A percentile compares a stretch with the other conserved stretches of the same genome.
Evolutionary conservation across 495 filamentous ascomycete species (phyloP).

Genomic region (Neurospora sp.): DNA sequence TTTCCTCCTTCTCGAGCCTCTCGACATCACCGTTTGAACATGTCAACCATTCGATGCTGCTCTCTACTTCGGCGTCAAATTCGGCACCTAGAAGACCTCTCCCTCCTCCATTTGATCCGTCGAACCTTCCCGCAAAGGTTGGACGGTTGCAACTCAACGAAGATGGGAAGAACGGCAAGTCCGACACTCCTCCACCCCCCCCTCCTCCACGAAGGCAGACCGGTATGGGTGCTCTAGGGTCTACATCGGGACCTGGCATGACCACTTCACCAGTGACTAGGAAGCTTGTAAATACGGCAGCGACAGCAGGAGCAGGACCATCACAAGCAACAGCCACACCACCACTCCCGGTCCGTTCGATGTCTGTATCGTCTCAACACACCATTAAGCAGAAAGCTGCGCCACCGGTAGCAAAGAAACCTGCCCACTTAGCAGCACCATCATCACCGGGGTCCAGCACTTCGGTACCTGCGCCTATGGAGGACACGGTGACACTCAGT

Average conservation of each 20-base stretch:
- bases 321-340: constrained; percentile 5
- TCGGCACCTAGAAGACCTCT: constrained; percentile 34
- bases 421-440: constrained; percentile 35
- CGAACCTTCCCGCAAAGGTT: constrained; percentile 29
- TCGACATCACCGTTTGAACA: constrained; percentile 39
- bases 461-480: constrained; percentile 2
- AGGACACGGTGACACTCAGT: neutral
- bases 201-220: constrained; percentile 39
- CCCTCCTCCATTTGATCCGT: constrained; percentile 45
- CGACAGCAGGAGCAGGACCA: neutral
- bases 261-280: constrained; percentile 5
- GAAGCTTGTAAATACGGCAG: constrained; percentile 12
- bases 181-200: constrained; percentile 31
- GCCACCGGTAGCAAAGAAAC: constrained; percentile 46
- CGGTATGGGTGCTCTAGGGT: constrained; percentile 3
- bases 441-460: constrained; percentile 25
- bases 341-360: constrained; percentile 19
- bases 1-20: constrained; percentile 34
- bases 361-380: constrained; percentile 20
- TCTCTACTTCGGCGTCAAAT: constrained; percentile 32
- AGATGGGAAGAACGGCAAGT: constrained; percentile 17
- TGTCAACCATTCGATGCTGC: constrained; percentile 34
- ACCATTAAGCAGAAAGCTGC: constrained; percentile 31
- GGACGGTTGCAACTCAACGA: constrained; percentile 27
- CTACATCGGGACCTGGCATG: neutral